Evolutionary conservation across 73 alveolate species (phyloP).

Genomic region (Effrenium voratum): DNA sequence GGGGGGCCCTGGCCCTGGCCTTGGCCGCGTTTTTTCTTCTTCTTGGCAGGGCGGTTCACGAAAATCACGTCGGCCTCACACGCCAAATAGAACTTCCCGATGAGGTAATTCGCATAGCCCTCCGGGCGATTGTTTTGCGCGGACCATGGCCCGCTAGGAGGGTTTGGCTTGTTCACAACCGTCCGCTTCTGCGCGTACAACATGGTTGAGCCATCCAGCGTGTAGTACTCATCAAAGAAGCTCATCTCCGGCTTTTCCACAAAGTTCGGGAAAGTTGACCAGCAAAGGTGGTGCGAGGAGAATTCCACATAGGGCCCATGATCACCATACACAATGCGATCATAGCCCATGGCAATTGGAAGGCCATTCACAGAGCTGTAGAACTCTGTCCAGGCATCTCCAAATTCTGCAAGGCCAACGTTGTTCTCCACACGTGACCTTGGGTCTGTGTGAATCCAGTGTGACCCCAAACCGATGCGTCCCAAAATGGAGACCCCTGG

Average conservation of each 20-base stretch:
- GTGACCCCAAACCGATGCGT: no score
- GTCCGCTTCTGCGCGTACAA: constrained; percentile 88
- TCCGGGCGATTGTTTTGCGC: constrained; percentile 84
- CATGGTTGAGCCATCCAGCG: constrained; percentile 74
- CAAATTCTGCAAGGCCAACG: constrained; percentile 80
- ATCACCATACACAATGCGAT: constrained; percentile 67
- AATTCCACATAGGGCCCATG: constrained; percentile 88
- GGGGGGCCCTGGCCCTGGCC: background rate
- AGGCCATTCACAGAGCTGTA: constrained; percentile 40
- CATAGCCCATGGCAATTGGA: constrained; percentile 82
- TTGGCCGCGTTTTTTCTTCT: constrained; percentile 45
- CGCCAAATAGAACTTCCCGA: constrained; percentile 76
- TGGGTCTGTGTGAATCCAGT: no score
- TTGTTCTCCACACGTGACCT: constrained; percentile 88
- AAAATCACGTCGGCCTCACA: constrained; percentile 57
- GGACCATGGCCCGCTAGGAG: constrained; percentile 88
- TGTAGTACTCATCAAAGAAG: constrained; percentile 84
- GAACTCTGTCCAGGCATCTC: constrained; percentile 85
- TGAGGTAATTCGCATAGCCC: constrained; percentile 77
- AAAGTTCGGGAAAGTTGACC: constrained; percentile 81
- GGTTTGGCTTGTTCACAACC: constrained; percentile 86
- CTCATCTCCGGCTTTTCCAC: constrained; percentile 76
- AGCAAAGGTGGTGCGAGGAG: constrained; percentile 71
- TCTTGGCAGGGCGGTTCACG: constrained; percentile 34
- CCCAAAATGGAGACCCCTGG: background rate